Conservation (phyloP, 192 early-diverging fungal species). For the Coemansia sp. region DNA sequence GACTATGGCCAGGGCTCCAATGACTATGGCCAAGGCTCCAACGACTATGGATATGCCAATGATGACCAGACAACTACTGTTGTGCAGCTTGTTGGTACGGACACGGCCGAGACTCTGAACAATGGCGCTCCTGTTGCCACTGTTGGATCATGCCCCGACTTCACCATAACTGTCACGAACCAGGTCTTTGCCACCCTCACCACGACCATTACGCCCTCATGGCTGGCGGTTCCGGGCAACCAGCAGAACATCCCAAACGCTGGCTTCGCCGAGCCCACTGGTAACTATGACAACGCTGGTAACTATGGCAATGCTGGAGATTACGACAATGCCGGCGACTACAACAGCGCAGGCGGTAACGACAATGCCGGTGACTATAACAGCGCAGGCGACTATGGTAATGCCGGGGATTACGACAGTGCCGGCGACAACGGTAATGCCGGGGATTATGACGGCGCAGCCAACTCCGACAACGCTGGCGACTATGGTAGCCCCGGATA, state of each 20-base stretch:
- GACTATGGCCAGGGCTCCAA: constrained; percentile 6
- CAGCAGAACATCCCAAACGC: constrained; percentile 7
- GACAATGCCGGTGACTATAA: not conserved
- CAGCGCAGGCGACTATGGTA: not conserved
- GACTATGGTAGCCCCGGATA: not conserved
- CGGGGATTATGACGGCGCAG: not conserved
- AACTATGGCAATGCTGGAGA: constrained; percentile 4
- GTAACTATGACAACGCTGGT: constrained; percentile 2
- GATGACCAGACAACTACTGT: constrained; percentile 25
- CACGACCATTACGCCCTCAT: constrained; percentile 40
- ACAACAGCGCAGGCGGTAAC: not conserved
- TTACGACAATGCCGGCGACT: not conserved
- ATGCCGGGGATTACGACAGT: not conserved
- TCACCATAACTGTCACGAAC: constrained; percentile 47
- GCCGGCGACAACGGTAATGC: not conserved
- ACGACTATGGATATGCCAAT: constrained; percentile 11
- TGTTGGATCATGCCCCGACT: constrained; percentile 39
- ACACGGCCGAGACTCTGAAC: constrained; percentile 36
- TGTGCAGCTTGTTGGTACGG: constrained; percentile 40
- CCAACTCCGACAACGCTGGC: not conserved
- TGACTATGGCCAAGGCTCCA: constrained; percentile 14
- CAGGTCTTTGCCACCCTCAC: constrained; percentile 39
- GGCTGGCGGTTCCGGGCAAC: constrained; percentile 31
- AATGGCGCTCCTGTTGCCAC: constrained; percentile 41
- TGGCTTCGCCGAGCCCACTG: constrained; percentile 3